phyloP scores from a whole-genome alignment of 306 rosid genomes.

The Sicyos baderoa region DNA sequence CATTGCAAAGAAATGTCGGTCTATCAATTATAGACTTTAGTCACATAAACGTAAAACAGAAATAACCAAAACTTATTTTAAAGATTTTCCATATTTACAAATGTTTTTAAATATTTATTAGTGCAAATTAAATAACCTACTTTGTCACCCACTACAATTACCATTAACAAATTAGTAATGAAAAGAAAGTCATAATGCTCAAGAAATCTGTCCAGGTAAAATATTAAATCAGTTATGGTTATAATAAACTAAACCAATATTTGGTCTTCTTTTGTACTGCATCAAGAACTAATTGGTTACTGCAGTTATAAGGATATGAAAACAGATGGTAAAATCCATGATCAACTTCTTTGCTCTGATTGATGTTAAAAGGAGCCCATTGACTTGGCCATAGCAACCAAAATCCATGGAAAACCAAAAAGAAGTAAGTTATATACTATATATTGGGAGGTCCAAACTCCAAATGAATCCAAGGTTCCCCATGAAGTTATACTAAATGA shows the following conservation, averaged over 20 bases:
- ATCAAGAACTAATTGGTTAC: background rate
- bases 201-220: background rate
- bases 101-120: too few relatives aligned
- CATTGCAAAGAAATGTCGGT: too few relatives aligned
- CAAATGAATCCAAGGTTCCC: background rate
- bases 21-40: too few relatives aligned
- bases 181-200: background rate
- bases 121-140: too few relatives aligned
- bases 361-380: background rate
- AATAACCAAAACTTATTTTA: too few relatives aligned
- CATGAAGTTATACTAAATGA: background rate
- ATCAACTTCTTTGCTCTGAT: background rate
- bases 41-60: too few relatives aligned
- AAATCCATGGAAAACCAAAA: background rate
- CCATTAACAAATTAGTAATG: background rate
- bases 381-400: background rate
- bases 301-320: background rate
- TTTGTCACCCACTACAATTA: too few relatives aligned
- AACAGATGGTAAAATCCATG: background rate
- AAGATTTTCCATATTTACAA: too few relatives aligned
- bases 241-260: slow-evolving; percentile 2
- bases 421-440: background rate
- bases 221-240: background rate
- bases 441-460: background rate
- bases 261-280: background rate